Evolutionary conservation across 805 yeast genomes (phyloP).

Genomic region (Kodamaea laetipori): DNA sequence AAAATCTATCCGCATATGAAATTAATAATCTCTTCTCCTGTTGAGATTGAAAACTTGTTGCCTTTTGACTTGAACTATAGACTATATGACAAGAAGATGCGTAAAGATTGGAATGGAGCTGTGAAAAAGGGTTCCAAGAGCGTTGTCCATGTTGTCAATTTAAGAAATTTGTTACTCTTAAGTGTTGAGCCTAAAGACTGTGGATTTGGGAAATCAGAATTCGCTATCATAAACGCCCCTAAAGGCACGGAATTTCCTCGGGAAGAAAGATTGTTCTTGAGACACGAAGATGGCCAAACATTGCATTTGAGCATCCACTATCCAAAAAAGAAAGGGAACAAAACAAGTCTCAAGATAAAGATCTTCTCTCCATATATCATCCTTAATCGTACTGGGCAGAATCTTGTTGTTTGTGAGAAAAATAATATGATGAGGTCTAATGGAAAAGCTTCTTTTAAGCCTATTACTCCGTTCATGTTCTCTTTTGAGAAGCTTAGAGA

Average conservation of each 20-base stretch:
- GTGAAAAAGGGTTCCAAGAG: conserved; percentile 67
- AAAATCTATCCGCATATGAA: conserved; percentile 83
- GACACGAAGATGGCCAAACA: conserved; percentile 65
- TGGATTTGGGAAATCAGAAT: conserved; percentile 66
- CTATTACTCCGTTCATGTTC: conserved; percentile 68
- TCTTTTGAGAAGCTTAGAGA: conserved; percentile 68
- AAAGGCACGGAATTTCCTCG: conserved; percentile 53
- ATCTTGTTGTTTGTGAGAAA: conserved; percentile 59
- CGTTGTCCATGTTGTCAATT: conserved; percentile 77
- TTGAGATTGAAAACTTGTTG: conserved; percentile 78
- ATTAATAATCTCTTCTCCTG: conserved; percentile 77
- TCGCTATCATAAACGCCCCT: conserved; percentile 71
- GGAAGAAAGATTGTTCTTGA: conserved; percentile 55
- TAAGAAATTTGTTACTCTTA: conserved; percentile 68
- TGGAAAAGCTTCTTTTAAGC: conserved; percentile 36
- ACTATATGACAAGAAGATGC: conserved; percentile 72
- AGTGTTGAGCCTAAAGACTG: conserved; percentile 66
- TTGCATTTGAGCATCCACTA: conserved; percentile 68
- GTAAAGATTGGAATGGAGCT: conserved; percentile 63
- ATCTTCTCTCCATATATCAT: conserved; percentile 86
- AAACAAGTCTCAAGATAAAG: conserved; percentile 63
- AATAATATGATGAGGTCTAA: conserved; percentile 55
- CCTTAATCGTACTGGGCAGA: conserved; percentile 75
- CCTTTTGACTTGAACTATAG: conserved; percentile 80
- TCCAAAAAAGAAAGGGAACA: conserved; percentile 48